These are phyloP conservation scores for Blumeriella jaapii DNA, from an alignment of 2,329 filamentous ascomycete species.

Conservation along the genomic window DNA sequence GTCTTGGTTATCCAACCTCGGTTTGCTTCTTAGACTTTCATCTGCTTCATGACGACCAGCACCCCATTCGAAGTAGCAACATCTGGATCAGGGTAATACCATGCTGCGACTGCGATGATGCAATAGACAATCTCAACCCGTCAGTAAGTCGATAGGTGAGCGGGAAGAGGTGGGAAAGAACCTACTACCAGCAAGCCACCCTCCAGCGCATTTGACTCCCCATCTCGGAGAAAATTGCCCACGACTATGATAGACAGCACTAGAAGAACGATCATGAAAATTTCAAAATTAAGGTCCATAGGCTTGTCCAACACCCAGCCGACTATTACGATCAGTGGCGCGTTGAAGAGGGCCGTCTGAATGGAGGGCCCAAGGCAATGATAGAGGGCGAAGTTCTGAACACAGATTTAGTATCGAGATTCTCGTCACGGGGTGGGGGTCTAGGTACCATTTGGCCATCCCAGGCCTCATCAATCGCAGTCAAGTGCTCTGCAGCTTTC, in stretches of 20 bases:
- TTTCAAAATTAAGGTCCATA: conserved; percentile 75
- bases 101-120: neutral
- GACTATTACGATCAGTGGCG: conserved; percentile 69
- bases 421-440: neutral
- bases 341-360: conserved; percentile 82
- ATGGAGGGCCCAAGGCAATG: conserved; percentile 57
- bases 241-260: conserved; percentile 77
- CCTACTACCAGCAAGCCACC: conserved; percentile 41
- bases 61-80: neutral
- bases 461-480: conserved; percentile 73
- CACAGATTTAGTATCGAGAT: neutral
- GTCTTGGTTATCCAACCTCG: too few relatives aligned
- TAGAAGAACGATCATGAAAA: conserved; percentile 76
- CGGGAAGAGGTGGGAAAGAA: neutral
- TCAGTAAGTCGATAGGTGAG: neutral
- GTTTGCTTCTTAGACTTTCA: too few relatives aligned
- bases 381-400: conserved; percentile 15
- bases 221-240: conserved; percentile 75
- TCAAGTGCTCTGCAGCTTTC: conserved; percentile 77
- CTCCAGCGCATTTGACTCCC: conserved; percentile 85
- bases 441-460: conserved; percentile 51
- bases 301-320: conserved; percentile 62
- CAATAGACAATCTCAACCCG: neutral
- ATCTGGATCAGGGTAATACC: neutral
- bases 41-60: too few relatives aligned